Base-by-base conservation (phyloP, 345 rosid species). In the Pistacia vera region DNA sequence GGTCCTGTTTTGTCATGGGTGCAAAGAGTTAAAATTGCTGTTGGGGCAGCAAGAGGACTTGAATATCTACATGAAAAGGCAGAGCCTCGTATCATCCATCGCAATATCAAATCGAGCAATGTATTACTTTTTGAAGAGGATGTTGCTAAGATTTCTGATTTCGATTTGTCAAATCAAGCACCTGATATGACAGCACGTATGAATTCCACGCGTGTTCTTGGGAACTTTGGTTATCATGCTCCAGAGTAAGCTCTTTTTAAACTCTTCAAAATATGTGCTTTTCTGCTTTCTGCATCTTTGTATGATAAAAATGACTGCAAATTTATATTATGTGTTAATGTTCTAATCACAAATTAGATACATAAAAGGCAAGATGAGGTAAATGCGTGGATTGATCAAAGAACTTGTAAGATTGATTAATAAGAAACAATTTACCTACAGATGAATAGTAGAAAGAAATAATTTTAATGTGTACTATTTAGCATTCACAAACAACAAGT, bases 171-270 rank as follows among this genome's bases (percentile, higher is more conserved):
- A 36, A 88, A 93, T 84, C 98, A 93, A 88, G 93, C 97, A 73
- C 98, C 97, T 62, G 98, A 93, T 81, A 85, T 85, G 85, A 89
- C 98, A 59, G 97, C 98, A 16, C 95, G 98, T 20, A 96, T 95
- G 65, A 96, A 93, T 79, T 93, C 99, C 12, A 95, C 97, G 54
- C 94, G 98, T 83, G 98, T 95, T 71, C 89, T 93, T 25, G 98
- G 99, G 82, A 95, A 93, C 73, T 95, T 95, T 68, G 99, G 98
- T 75, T 95, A 92, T 79, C 99, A 95, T 85, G 99, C 98, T 66
- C 99, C 99, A 33, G 99, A 95, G 99, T 95, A 88, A 89, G 90
- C 63, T 48, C 51, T 66, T 80, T 65, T 22, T 79, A 22, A 12
- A 30, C 65, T 36, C 65, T 63, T 77, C 70, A 63, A 54, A 55